A percentile compares a stretch with the other conserved stretches of the same genome.
phyloP scores from a whole-genome alignment of 768 basidiomycete genomes.

The Podaxis mareebaensis region DNA sequence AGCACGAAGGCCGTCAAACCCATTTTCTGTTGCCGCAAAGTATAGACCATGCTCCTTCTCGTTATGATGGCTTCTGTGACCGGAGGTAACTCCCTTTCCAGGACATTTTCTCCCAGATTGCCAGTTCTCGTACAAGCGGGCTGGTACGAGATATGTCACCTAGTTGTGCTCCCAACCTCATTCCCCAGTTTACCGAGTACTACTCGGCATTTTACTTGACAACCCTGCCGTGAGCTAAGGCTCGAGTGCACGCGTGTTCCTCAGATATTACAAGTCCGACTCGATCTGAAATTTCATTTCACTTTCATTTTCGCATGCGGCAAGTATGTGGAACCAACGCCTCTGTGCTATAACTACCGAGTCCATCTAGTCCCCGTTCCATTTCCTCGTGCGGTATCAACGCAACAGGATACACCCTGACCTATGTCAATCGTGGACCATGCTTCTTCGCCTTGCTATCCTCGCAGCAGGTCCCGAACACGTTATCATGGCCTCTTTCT shows the following conservation, averaged over 20 bases:
- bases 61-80: neutral
- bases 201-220: neutral
- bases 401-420: neutral
- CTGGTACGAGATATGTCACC: slow-evolving; percentile 4
- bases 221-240: neutral
- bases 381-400: slow-evolving; percentile 1
- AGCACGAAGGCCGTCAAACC: neutral
- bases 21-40: neutral
- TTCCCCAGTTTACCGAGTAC: neutral
- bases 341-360: slow-evolving; percentile 6
- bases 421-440: no score
- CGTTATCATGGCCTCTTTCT: neutral
- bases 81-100: neutral
- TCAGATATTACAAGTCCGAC: slow-evolving; percentile 3
- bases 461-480: slow-evolving; percentile 1
- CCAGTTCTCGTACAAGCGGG: neutral
- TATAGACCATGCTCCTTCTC: neutral
- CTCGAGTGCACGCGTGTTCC: neutral
- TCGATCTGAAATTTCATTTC: slow-evolving; percentile 6
- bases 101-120: slow-evolving; percentile 9
- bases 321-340: neutral
- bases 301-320: neutral
- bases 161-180: neutral
- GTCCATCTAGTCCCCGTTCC: neutral
- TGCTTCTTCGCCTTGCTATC: neutral